These are phyloP conservation scores for Tulasnella calospora DNA, from an alignment of 768 basidiomycete species.

Conservation along the genomic window DNA sequence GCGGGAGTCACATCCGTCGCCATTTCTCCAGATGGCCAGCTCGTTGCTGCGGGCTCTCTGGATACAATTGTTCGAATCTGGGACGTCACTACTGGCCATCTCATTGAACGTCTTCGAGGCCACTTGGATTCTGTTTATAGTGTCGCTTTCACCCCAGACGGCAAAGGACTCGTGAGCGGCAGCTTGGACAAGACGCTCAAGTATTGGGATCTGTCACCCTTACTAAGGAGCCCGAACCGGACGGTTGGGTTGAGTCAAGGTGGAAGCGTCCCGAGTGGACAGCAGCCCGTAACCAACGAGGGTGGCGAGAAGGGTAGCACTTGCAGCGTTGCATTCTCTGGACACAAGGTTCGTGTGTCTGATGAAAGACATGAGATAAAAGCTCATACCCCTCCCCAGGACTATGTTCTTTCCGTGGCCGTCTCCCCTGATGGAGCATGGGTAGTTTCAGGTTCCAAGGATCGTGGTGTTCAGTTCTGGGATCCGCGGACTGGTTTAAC, in stretches of 20 bases:
- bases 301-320: conserved; percentile 46
- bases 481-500: conserved; percentile 71
- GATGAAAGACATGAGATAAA: neutral
- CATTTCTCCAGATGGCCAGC: conserved; percentile 66
- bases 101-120: conserved; percentile 70
- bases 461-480: conserved; percentile 94
- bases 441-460: conserved; percentile 94
- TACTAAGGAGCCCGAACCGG: conserved; percentile 32
- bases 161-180: conserved; percentile 80
- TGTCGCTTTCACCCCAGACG: conserved; percentile 88
- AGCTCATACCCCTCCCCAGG: conserved; percentile 38
- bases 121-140: conserved; percentile 84
- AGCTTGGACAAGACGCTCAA: conserved; percentile 85
- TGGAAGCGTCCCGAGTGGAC: conserved; percentile 18
- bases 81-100: conserved; percentile 66
- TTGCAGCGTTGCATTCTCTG: conserved; percentile 80
- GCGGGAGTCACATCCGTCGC: conserved; percentile 77
- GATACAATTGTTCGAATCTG: conserved; percentile 71
- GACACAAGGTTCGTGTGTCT: conserved; percentile 64
- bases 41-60: conserved; percentile 56
- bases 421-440: conserved; percentile 89
- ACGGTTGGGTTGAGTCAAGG: conserved; percentile 12
- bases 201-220: conserved; percentile 68
- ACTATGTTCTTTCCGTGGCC: conserved; percentile 68
- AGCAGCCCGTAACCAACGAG: conserved; percentile 26